A percentile compares a stretch with the other conserved stretches of the same genome.
These are phyloP conservation scores for Amaranthus palmeri DNA, from an alignment of 148 eudicot species.

Conservation along the genomic window DNA sequence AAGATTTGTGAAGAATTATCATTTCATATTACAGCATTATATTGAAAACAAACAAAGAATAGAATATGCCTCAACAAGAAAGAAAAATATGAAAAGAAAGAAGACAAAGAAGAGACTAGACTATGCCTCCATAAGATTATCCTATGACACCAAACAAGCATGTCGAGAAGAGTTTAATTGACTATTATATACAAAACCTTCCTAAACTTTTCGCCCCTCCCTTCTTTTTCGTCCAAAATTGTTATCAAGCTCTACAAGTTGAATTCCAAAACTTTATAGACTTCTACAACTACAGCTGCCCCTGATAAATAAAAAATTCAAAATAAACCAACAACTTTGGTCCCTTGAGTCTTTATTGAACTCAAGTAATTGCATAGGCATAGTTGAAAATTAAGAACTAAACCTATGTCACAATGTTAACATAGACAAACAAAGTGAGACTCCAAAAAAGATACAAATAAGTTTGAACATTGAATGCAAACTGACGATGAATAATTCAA, in stretches of 20 bases:
- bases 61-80: too few species aligned
- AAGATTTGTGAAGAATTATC: neutral
- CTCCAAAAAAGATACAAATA: neutral
- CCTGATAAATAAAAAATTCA: neutral
- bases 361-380: neutral
- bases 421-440: neutral
- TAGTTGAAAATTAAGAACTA: neutral
- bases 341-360: neutral
- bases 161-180: too few species aligned
- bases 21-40: neutral
- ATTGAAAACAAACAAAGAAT: neutral
- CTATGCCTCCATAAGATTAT: too few species aligned
- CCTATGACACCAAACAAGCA: too few species aligned
- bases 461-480: slow-evolving; percentile 1
- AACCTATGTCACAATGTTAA: neutral
- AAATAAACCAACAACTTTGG: neutral
- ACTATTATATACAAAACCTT: too few species aligned
- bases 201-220: too few species aligned
- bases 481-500: neutral
- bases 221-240: too few species aligned
- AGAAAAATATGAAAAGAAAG: too few species aligned
- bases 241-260: too few species aligned
- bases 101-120: too few species aligned
- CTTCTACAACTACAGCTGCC: neutral
- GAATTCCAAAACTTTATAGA: too few species aligned